A percentile compares a stretch with the other conserved stretches of the same genome.
Evolutionary conservation across 2,329 filamentous ascomycete species (phyloP).

Genomic region (Cyphellophora europaea): DNA sequence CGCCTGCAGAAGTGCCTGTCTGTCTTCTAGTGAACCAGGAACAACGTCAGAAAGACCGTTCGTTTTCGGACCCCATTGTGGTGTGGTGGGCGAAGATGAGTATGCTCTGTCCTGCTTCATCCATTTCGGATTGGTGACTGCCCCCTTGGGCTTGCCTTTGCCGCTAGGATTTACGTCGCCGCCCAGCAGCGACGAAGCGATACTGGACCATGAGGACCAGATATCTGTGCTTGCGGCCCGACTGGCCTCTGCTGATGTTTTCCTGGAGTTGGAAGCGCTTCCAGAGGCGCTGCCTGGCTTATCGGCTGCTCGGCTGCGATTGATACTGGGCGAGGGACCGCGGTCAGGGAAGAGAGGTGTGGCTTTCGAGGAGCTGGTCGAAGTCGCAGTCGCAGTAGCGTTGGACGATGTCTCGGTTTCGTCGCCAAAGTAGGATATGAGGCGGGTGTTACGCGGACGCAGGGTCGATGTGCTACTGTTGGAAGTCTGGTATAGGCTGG

Average conservation of each 20-base stretch:
- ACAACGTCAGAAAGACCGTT: slow-evolving; percentile 2
- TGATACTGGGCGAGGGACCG: slow-evolving; percentile 28
- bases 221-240: slow-evolving; percentile 17
- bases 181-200: slow-evolving; percentile 40
- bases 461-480: slow-evolving; percentile 28
- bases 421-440: slow-evolving; percentile 32
- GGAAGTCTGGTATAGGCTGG: slow-evolving; percentile 7
- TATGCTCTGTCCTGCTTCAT: slow-evolving; percentile 24
- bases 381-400: slow-evolving; percentile 19
- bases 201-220: slow-evolving; percentile 40
- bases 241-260: slow-evolving; percentile 3
- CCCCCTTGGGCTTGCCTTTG: slow-evolving; percentile 17
- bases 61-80: slow-evolving; percentile 32
- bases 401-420: slow-evolving; percentile 20
- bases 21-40: slow-evolving; percentile 32
- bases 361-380: slow-evolving; percentile 21
- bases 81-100: slow-evolving; percentile 7
- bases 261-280: slow-evolving; percentile 4
- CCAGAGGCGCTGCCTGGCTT: slow-evolving; percentile 1
- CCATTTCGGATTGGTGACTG: slow-evolving; percentile 12
- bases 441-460: slow-evolving; percentile 33
- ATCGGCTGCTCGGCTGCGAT: slow-evolving; percentile 11
- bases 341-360: slow-evolving; percentile 27
- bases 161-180: slow-evolving; percentile 25
- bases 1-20: slow-evolving; percentile 35